These are phyloP conservation scores for Blakeslea trispora DNA, from an alignment of 371 early-diverging fungal species.

Conservation along the genomic window DNA sequence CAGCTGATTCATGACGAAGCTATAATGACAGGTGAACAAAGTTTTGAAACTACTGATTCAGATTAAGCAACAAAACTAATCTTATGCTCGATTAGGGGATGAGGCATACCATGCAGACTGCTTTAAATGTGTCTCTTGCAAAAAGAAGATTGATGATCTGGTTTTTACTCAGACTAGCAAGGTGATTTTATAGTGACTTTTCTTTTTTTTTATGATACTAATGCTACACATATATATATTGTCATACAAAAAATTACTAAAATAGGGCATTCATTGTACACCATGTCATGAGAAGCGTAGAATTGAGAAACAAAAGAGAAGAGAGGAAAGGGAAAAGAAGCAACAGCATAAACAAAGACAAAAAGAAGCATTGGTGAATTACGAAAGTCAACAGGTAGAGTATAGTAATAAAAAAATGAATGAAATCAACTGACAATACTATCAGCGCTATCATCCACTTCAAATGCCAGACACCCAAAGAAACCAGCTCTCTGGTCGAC, in stretches of 20 bases:
- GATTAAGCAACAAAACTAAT: no score
- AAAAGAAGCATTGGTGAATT: no score
- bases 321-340: conserved; percentile 38
- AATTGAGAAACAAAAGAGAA: conserved; percentile 33
- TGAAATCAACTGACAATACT: no score
- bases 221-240: neutral
- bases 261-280: conserved; percentile 45
- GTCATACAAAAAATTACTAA: conserved; percentile 4
- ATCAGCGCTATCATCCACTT: neutral
- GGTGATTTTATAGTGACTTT: conserved; percentile 31
- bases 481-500: conserved; percentile 15
- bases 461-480: neutral
- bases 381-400: no score
- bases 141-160: conserved; percentile 71
- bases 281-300: conserved; percentile 46
- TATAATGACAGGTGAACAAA: conserved; percentile 70
- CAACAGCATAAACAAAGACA: conserved; percentile 14
- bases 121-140: conserved; percentile 76
- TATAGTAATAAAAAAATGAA: no score
- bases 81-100: conserved; percentile 52
- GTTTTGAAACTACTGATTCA: neutral
- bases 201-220: neutral
- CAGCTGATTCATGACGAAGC: conserved; percentile 84
- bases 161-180: conserved; percentile 82
- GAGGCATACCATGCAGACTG: conserved; percentile 89